Evolutionary conservation across 164 flowering plant species (phyloP).

Genomic region (Liriodendron chinense): DNA sequence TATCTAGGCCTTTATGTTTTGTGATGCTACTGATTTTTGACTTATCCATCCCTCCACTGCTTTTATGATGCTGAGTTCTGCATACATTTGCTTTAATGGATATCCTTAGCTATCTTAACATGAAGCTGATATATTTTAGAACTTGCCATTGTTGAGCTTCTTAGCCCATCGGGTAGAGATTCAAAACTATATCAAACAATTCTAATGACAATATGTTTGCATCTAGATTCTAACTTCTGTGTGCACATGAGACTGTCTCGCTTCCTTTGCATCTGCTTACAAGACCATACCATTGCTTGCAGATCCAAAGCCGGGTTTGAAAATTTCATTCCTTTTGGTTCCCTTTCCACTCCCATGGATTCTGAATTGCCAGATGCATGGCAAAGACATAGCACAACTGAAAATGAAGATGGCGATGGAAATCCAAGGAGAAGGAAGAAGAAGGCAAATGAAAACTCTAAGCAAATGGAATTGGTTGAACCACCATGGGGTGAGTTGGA

Average conservation of each 20-base stretch:
- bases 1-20: not conserved
- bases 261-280: not conserved
- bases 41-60: not conserved
- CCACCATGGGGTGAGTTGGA: conserved; percentile 35
- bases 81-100: not conserved
- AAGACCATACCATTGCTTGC: not conserved
- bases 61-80: not conserved
- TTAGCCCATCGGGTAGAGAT: too few species aligned
- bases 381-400: not conserved
- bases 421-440: not conserved
- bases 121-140: not conserved
- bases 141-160: not conserved
- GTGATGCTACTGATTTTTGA: too few species aligned
- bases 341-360: not conserved
- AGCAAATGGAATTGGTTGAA: not conserved
- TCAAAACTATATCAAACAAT: too few species aligned
- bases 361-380: not conserved
- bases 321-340: not conserved
- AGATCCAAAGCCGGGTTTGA: not conserved
- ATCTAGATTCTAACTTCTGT: not conserved
- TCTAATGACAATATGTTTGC: not conserved
- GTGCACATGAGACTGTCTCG: not conserved
- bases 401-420: not conserved
- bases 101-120: not conserved
- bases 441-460: not conserved